These are phyloP conservation scores for Arthromyces matolae DNA, from an alignment of 768 basidiomycete genomes.

Conservation along the genomic window DNA sequence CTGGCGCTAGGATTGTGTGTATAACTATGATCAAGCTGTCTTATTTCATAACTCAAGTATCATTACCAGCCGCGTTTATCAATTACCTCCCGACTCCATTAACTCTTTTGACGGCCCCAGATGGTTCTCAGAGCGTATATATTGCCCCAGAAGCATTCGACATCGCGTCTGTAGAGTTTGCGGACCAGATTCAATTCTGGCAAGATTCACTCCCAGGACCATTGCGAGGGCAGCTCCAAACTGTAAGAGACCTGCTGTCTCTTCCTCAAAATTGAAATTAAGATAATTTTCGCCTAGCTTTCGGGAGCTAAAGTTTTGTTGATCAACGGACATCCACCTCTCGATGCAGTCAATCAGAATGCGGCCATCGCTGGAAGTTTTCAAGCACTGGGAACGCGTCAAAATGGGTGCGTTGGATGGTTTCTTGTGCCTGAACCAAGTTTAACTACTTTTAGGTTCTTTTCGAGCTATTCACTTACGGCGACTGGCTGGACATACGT, in stretches of 20 bases:
- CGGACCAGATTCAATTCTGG: conserved; percentile 51
- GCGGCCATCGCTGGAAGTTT: conserved; percentile 48
- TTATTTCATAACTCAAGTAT: background rate
- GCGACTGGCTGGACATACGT: conserved; percentile 38
- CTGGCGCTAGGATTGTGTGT: conserved; percentile 19
- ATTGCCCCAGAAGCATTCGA: conserved; percentile 53
- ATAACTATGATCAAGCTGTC: background rate
- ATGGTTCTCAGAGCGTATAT: conserved; percentile 44
- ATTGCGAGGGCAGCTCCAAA: conserved; percentile 43
- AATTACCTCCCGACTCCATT: conserved; percentile 50
- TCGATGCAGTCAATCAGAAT: conserved; percentile 48
- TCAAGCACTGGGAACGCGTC: conserved; percentile 48
- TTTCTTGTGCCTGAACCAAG: background rate
- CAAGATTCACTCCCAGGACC: conserved; percentile 45
- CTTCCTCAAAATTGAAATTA: background rate
- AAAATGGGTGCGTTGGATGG: conserved; percentile 36
- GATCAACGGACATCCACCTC: conserved; percentile 52
- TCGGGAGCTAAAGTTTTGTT: conserved; percentile 51
- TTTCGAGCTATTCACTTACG: conserved; percentile 39
- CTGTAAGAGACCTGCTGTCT: conserved; percentile 26
- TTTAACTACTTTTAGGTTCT: conserved; percentile 32
- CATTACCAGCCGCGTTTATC: conserved; percentile 34
- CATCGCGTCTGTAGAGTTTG: conserved; percentile 47
- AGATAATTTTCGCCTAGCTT: conserved; percentile 22
- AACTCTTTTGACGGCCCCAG: conserved; percentile 40